phyloP scores from a whole-genome alignment of 768 basidiomycete genomes.

The Boletus rex-veris region DNA sequence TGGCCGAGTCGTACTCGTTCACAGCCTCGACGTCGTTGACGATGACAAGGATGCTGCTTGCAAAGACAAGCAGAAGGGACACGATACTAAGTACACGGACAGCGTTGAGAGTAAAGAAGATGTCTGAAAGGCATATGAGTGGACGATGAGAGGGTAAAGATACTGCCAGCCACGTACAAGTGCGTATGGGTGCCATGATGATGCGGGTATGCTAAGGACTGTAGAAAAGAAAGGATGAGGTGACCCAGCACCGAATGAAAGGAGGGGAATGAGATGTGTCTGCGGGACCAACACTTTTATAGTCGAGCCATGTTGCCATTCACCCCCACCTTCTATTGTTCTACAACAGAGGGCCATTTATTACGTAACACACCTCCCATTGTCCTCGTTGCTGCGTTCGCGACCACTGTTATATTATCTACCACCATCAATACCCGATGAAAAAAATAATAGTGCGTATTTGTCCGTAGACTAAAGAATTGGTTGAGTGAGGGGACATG shows the following conservation, averaged over 20 bases:
- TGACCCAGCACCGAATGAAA: slow-evolving; percentile 32
- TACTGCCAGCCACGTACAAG: slow-evolving; percentile 37
- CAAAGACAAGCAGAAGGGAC: slow-evolving; percentile 72
- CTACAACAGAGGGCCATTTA: slow-evolving; percentile 1
- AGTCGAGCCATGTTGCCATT: slow-evolving; percentile 2
- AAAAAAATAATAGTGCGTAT: slow-evolving; percentile 8
- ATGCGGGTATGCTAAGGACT: slow-evolving; percentile 13
- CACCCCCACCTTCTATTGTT: slow-evolving; percentile 27
- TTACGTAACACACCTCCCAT: slow-evolving; percentile 24
- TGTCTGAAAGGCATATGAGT: slow-evolving; percentile 32
- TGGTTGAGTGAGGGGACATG: background rate
- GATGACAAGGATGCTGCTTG: slow-evolving; percentile 72
- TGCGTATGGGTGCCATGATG: slow-evolving; percentile 34
- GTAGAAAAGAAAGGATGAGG: slow-evolving; percentile 19
- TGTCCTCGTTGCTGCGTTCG: slow-evolving; percentile 19
- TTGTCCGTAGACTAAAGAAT: slow-evolving; percentile 18
- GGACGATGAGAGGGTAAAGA: background rate
- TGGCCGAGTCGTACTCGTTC: slow-evolving; percentile 54
- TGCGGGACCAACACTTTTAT: slow-evolving; percentile 20
- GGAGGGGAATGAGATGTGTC: slow-evolving; percentile 3
- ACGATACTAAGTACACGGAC: slow-evolving; percentile 79
- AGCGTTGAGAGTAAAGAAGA: slow-evolving; percentile 76
- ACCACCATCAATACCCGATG: background rate
- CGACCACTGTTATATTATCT: background rate
- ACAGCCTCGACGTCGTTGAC: slow-evolving; percentile 74